phyloP scores from a whole-genome alignment of 257 asterid genomes.

The Catharanthus roseus region DNA sequence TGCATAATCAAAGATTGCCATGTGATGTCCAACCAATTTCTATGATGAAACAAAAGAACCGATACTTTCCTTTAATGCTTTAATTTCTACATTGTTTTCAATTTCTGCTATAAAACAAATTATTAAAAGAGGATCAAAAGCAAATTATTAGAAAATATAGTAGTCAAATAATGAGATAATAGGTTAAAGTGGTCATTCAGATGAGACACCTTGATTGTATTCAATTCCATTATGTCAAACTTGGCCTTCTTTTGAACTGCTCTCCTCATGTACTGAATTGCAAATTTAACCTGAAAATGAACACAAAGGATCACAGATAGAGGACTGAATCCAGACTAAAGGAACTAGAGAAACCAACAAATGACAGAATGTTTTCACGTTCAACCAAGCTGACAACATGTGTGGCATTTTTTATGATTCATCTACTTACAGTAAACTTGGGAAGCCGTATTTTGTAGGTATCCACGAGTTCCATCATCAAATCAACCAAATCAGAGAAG shows the following conservation, averaged over 20 bases:
- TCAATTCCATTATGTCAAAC: constrained; percentile 75
- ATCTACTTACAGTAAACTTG: constrained; percentile 70
- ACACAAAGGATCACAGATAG: neutral
- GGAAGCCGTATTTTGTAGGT: constrained; percentile 86
- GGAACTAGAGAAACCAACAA: neutral
- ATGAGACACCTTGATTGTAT: constrained; percentile 66
- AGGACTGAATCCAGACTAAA: neutral
- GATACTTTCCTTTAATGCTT: neutral
- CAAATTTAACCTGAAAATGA: constrained; percentile 67
- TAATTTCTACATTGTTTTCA: neutral
- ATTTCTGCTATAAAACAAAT: neutral
- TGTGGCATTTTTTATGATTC: constrained; percentile 6
- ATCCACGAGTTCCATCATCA: constrained; percentile 96
- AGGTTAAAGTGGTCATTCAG: constrained; percentile 5
- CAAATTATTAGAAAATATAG: neutral
- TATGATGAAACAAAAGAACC: neutral
- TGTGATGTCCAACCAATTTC: neutral
- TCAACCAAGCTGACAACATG: constrained; percentile 6
- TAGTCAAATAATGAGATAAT: neutral
- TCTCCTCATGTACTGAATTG: constrained; percentile 83
- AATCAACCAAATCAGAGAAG: constrained; percentile 85
- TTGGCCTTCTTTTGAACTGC: constrained; percentile 78
- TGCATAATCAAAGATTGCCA: neutral
- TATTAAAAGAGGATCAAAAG: neutral
- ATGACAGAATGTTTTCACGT: neutral